Conservation (phyloP, 129 eudicot species). For the Flaveria trinervia region DNA sequence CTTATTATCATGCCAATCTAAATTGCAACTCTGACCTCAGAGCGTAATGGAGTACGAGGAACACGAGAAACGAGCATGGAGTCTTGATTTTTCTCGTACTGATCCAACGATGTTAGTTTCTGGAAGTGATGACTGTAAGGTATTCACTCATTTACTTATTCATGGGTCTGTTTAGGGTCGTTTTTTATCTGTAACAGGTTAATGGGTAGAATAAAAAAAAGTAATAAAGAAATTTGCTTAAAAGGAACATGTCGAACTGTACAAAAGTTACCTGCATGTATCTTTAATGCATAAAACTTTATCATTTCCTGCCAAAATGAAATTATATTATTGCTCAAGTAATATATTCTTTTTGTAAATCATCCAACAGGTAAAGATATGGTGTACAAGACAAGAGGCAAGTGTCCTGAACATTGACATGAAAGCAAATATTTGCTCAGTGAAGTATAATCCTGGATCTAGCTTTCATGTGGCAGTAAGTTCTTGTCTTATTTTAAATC, state of each 20-base stretch:
- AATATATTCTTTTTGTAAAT: neutral
- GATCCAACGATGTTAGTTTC: constrained; percentile 97
- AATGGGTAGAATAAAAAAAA: neutral
- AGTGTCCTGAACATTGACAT: constrained; percentile 93
- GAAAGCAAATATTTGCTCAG: constrained; percentile 97
- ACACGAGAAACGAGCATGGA: constrained; percentile 99
- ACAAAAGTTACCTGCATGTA: neutral
- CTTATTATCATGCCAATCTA: neutral
- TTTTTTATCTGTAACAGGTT: neutral
- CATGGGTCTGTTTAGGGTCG: neutral
- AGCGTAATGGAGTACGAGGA: constrained; percentile 97
- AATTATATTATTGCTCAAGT: neutral
- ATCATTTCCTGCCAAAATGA: no score
- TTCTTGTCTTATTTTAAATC: neutral
- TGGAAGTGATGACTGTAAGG: constrained; percentile 98
- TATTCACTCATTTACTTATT: constrained; percentile 20
- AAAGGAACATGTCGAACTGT: neutral
- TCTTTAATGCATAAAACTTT: neutral
- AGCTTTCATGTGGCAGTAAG: constrained; percentile 82
- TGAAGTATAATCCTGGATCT: constrained; percentile 96
- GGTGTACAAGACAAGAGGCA: constrained; percentile 93
- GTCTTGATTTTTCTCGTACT: constrained; percentile 88
- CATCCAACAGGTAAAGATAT: constrained; percentile 70
- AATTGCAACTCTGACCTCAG: constrained; percentile 36
- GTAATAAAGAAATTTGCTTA: neutral